Base-by-base conservation (phyloP, 257 asterid genomes). In the Cruciata laevipes region DNA sequence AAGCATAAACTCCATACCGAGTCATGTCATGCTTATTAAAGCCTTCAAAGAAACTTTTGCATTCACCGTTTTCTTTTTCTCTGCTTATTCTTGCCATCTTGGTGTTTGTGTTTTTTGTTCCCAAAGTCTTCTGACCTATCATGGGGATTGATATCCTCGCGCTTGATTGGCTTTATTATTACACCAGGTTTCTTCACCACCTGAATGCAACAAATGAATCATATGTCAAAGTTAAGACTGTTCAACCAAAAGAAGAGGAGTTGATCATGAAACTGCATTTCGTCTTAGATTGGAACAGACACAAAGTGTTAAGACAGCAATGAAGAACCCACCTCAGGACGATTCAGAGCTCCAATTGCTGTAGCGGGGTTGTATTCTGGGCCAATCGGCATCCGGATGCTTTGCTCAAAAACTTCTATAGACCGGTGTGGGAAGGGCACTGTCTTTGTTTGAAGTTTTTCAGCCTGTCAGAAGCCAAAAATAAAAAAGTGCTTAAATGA, bases 311-410 rank as follows among this genome's bases (percentile, higher is more conserved):
- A 10, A 6, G 60, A 37, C 47, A 70, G 69, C 40, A 59, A 3
- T 67, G 33, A 33, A 47, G 69, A 72, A 81, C 73, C 52, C 21
- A 93, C 96, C 81, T 84, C 96, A n/a, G 97, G 99, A 24, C 95
- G 92, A 79, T 75, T 90, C 42, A 93, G 95, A 72, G 96, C 95
- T 63, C 88, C 89, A 67, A 81, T 25, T 37, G 95, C 77, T 31
- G 87, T 77, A 25, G 66, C 89, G 16, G 99, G 97, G 80, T 93
- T 86, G 66, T 75, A 90, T 64, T 90, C 97, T 13, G 99, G 99
- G 61, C 97, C 97, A 63, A 93, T 86, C 47, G 99, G 97, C 95
- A 85, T 86, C 61, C 97, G 88, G 31, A 86, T 82, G 73, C 99
- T 90, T 74, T 82, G 93, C 49, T 93, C 96, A 57, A 76, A 90